Percentiles rank a stretch among this genome's conserved stretches.
phyloP scores from a whole-genome alignment of 202 grass and related monocot species.

The Schoenoplectus tabernaemontani region DNA sequence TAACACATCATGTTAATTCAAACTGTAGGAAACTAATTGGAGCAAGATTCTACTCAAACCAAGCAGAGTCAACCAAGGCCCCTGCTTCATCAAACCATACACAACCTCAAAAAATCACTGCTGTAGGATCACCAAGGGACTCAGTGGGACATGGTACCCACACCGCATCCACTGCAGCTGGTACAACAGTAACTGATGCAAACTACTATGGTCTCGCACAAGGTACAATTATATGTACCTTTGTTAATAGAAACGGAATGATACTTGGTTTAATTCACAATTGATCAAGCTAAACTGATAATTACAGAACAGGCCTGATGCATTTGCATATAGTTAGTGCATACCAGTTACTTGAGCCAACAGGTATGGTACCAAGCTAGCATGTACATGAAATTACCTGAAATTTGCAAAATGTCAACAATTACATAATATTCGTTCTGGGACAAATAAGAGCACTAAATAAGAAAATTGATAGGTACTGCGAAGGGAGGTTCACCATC shows the following conservation, averaged over 20 bases:
- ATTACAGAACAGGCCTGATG: not conserved
- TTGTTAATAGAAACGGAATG: not conserved
- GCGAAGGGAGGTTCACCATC: constrained; percentile 67
- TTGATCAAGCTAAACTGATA: not conserved
- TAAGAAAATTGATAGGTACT: constrained; percentile 11
- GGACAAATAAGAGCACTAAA: not conserved
- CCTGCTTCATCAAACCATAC: constrained; percentile 19
- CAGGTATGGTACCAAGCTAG: not conserved
- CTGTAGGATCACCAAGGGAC: constrained; percentile 50
- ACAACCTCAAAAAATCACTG: not conserved
- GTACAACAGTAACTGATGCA: constrained; percentile 42
- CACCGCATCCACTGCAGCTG: constrained; percentile 72
- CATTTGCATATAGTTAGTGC: not conserved
- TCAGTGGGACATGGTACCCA: constrained; percentile 79
- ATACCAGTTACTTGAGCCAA: not conserved
- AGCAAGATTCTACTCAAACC: constrained; percentile 63
- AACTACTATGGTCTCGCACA: constrained; percentile 67
- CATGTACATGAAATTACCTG: not conserved
- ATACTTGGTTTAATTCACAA: not conserved
- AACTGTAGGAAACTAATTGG: constrained; percentile 78
- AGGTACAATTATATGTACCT: constrained; percentile 16
- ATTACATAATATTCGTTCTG: not conserved
- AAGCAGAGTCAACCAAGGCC: constrained; percentile 26
- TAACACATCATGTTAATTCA: not conserved
- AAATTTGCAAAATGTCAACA: not conserved